Base-by-base conservation (phyloP, 257 asterid genomes). In the Solanum neorickii region DNA sequence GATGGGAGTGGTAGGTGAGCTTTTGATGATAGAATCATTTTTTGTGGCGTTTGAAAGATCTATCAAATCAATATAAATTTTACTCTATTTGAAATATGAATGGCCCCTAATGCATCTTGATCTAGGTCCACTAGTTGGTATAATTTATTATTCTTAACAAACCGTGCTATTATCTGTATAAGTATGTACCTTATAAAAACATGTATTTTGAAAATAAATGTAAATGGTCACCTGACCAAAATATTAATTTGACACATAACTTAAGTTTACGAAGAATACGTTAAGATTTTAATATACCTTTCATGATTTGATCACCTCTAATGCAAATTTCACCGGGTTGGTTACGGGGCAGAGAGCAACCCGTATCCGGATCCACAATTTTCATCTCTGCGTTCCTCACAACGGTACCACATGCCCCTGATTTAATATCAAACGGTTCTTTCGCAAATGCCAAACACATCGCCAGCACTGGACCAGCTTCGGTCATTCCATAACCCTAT, bases 401-500 rank as follows among this genome's bases (percentile, higher is more conserved):
- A 1, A 97, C 99, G 0, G 98, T 94, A 25, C 99, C 99, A 69
- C 98, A 95, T 0, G 98, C 95, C 21, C 99, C 99, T 3, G 99
- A 93, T 88, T 97, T 97, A 0, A 97, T 93, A 91, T 94, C 96
- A 11, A 90, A 90, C 0, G 98, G 91, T 52, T 95, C 97, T 87
- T 97, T 97, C 0, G 99, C 99, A 82, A 97, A 95, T 4, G 98
- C 98, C 87, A 94, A 89, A 84, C 99, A 94, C 99, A 97, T 95
- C 12, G 99, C 92, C 47, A 97, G 88, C 46, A 97, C 98, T 1
- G 99, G 98, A 7, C 99, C 99, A 0, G 98, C 99, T 76, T 97
- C 99, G 0, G 99, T 97, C 99, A 97, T 97, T 13, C 99, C 99
- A 72, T 97, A 97, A 1, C 98, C 99, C 99, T 96, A 23, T 44